These are phyloP conservation scores for Yamadazyma dendronema DNA, from an alignment of 1,139 yeast genomes.

Conservation along the genomic window DNA sequence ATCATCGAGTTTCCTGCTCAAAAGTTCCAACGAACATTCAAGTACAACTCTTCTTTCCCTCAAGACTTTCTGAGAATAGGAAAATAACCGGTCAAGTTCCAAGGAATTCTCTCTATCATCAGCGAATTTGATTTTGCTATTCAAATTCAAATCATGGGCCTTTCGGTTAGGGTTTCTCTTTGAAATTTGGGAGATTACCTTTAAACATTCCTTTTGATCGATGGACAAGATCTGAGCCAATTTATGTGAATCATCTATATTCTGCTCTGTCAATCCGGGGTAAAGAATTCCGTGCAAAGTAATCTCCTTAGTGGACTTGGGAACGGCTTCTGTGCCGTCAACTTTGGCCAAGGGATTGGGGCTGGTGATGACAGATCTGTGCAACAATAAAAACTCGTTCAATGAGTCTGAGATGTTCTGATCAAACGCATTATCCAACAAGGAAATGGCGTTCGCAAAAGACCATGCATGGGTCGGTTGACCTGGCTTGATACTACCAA, in stretches of 20 bases:
- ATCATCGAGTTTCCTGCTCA: constrained; percentile 34
- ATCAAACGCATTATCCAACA: constrained; percentile 32
- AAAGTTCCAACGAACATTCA: constrained; percentile 37
- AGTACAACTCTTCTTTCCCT: constrained; percentile 48
- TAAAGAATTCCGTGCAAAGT: constrained; percentile 41
- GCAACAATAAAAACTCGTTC: constrained; percentile 43
- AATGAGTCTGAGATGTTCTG: constrained; percentile 38
- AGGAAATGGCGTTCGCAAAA: constrained; percentile 39
- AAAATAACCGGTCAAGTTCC: constrained; percentile 28
- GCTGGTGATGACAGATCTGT: constrained; percentile 28
- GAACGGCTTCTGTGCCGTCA: neutral
- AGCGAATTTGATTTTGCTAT: constrained; percentile 43
- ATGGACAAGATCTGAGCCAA: constrained; percentile 33
- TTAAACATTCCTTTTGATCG: constrained; percentile 41
- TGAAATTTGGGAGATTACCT: constrained; percentile 44
- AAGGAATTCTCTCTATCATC: constrained; percentile 36
- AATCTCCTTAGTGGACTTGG: constrained; percentile 24
- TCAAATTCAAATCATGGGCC: constrained; percentile 21
- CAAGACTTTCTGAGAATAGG: constrained; percentile 36
- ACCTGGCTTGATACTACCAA: constrained; percentile 10
- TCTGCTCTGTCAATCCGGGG: constrained; percentile 29
- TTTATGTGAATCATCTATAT: constrained; percentile 38
- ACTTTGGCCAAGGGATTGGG: constrained; percentile 33
- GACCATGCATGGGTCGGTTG: constrained; percentile 45
- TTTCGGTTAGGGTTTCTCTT: constrained; percentile 41